Conservation (phyloP, 2,329 filamentous ascomycete species). For the Bimuria novae-zelandiae region DNA sequence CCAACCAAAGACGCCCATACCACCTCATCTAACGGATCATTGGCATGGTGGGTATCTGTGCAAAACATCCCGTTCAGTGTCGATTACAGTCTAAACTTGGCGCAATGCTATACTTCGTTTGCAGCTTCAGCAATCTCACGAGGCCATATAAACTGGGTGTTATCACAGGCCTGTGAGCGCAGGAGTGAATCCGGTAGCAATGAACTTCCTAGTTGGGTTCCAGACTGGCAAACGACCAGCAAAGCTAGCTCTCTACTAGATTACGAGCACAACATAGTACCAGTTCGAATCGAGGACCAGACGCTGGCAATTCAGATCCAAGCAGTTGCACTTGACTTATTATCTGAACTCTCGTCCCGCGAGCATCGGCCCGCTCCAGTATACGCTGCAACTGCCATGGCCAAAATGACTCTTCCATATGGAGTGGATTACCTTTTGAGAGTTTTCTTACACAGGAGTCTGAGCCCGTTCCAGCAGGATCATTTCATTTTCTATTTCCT, state of each 20-base stretch:
- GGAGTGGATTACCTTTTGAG: too few relatives aligned
- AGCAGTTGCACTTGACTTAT: neutral
- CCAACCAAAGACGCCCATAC: too few relatives aligned
- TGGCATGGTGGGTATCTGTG: too few relatives aligned
- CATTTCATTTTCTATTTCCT: too few relatives aligned
- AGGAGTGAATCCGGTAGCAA: neutral
- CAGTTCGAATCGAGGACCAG: neutral
- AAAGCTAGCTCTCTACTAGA: neutral
- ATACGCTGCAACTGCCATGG: too few relatives aligned
- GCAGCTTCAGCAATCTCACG: neutral
- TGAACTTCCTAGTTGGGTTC: neutral
- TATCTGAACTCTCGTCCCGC: too few relatives aligned
- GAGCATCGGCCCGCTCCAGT: too few relatives aligned
- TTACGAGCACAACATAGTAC: neutral
- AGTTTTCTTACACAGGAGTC: too few relatives aligned
- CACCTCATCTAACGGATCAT: too few relatives aligned
- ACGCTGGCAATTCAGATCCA: neutral
- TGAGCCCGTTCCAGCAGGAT: too few relatives aligned
- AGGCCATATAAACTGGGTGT: neutral
- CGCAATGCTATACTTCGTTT: neutral
- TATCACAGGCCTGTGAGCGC: neutral
- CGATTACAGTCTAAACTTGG: neutral
- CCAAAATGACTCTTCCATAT: too few relatives aligned
- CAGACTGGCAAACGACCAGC: neutral
- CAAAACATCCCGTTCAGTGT: neutral